A percentile compares a stretch with the other conserved stretches of the same genome.
Conservation (phyloP, 768 basidiomycete species). For the Lentinula edodes region DNA sequence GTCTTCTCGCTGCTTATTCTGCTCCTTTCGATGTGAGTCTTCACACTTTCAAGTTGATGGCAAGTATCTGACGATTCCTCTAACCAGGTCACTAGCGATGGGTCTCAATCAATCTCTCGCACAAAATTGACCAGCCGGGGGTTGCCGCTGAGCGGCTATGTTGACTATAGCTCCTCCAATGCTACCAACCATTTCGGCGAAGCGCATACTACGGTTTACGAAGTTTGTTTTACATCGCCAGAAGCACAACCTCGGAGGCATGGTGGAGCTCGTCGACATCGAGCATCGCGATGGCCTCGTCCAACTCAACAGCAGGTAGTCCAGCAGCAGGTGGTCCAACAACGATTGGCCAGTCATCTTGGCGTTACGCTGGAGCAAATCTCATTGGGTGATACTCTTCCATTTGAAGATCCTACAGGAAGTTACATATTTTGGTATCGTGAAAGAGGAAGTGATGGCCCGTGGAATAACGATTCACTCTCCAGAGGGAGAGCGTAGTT, state of each 20-base stretch:
- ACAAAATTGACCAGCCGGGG: neutral
- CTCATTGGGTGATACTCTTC: neutral
- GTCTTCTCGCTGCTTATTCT: neutral
- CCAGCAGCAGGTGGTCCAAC: neutral
- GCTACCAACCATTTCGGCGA: too few species aligned
- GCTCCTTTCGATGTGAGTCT: neutral
- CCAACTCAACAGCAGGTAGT: neutral
- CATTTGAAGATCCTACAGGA: neutral
- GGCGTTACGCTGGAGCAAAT: neutral
- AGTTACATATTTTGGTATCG: neutral
- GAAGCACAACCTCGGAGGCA: neutral
- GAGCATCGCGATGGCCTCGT: neutral
- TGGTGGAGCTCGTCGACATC: neutral
- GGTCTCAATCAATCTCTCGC: neutral
- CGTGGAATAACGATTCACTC: neutral
- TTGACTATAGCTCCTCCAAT: too few species aligned
- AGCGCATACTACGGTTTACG: neutral
- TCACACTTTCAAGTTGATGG: neutral
- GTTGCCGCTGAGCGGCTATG: too few species aligned
- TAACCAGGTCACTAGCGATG: neutral
- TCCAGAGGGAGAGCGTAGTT: too few species aligned
- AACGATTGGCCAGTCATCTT: neutral
- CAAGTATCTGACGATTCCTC: neutral
- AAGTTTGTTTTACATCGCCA: neutral
- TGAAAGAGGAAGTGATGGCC: neutral